Percentiles rank a stretch among this genome's conserved stretches.
These are phyloP conservation scores for Saitozyma sp. DNA, from an alignment of 768 basidiomycete species.

Conservation along the genomic window DNA sequence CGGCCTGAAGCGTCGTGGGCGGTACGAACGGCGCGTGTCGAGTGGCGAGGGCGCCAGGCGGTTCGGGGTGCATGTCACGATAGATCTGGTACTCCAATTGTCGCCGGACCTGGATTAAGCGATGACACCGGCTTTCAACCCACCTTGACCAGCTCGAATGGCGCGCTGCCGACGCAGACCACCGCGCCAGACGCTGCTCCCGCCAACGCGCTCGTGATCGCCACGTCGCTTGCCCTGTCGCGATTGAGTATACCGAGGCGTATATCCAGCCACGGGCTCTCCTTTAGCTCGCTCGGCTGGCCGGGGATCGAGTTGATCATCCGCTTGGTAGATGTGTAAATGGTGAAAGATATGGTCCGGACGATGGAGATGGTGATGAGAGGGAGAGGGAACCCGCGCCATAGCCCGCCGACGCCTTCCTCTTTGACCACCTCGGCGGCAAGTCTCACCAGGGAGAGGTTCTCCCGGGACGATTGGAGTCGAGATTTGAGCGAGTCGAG, in stretches of 20 bases:
- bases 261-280: conserved; percentile 26
- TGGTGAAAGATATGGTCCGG: conserved; percentile 59
- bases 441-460: conserved; percentile 68
- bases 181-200: conserved; percentile 86
- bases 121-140: conserved; percentile 8
- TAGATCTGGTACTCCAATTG: conserved; percentile 92
- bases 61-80: conserved; percentile 56
- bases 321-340: conserved; percentile 50
- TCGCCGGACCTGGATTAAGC: conserved; percentile 66
- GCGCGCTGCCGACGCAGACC: conserved; percentile 84
- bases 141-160: conserved; percentile 96
- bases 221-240: conserved; percentile 61
- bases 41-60: conserved; percentile 8
- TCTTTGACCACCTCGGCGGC: conserved; percentile 49
- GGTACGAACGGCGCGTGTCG: conserved; percentile 58
- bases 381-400: conserved; percentile 64
- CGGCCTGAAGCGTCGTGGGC: conserved; percentile 74
- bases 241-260: conserved; percentile 34
- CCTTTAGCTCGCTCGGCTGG: neutral
- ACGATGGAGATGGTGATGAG: conserved; percentile 94
- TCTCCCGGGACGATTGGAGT: conserved; percentile 77
- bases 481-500: conserved; percentile 93
- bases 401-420: conserved; percentile 60
- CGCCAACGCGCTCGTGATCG: conserved; percentile 73
- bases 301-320: conserved; percentile 35